Base-by-base conservation (phyloP, 2,329 filamentous ascomycete genomes). In the Graphiopsis chlorocephala region DNA sequence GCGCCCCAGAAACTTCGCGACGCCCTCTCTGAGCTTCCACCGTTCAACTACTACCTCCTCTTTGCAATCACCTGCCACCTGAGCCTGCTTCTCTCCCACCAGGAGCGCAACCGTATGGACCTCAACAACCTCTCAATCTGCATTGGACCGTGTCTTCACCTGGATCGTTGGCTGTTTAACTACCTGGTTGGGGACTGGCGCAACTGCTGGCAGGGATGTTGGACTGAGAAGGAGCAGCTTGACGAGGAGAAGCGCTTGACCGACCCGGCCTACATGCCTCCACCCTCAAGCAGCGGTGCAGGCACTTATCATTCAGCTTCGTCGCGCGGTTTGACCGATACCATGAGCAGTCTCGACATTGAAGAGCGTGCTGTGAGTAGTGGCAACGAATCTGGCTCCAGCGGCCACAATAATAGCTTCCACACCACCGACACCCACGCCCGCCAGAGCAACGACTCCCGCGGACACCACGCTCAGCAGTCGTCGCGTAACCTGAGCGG, bases 71-170 rank as follows among this genome's bases (percentile, higher is more conserved):
- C 94, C 35, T 97, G 94, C 78, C 94, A 98, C 73, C 88, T 98
- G 57, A 97, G 93, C 72, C 85, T 97, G 28, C 85, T 98, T 11
- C 88, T 97, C 71, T 93, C 92, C 1, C 94, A 96, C 77, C 90
- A 93, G 26, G 92, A 96, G 69, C 93, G 94, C 82, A 98, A 97
- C 85, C 97, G 96, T 81, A 98, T 98, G 94, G 92, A 96, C 75
- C 97, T 94, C 75, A 88, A 92, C 74, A 97, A 97, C 70, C 82
- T 98, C 26, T 96, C 93, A 79, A 96, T 97, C 71, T 98, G 94
- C 80, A 97, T 97, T 78, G 93, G 97, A 78, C 94, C 94, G 3
- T 96, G 93, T 78, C 92, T 98, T 86, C 96, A 94, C 79, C 95
- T 98, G 65, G 94, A 98, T 73, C 89, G 89, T 0, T 96, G 94